Evolutionary conservation across 805 yeast species (phyloP).

Genomic region (Kodamaea sagamina): DNA sequence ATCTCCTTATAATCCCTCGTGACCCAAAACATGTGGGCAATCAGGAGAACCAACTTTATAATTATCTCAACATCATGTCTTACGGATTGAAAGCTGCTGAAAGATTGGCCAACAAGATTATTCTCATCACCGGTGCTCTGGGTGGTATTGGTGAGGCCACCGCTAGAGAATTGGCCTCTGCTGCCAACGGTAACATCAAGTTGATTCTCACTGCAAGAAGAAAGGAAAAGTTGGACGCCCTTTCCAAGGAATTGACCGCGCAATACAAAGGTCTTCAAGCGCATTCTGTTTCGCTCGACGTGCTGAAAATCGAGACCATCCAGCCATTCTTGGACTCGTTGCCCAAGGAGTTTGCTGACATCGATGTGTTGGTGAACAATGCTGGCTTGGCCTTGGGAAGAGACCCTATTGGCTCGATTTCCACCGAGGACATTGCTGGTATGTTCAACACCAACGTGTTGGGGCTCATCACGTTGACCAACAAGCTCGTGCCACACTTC

Average conservation of each 20-base stretch:
- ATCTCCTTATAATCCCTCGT: neutral
- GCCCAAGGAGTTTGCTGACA: constrained; percentile 61
- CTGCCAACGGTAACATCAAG: constrained; percentile 69
- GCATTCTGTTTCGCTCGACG: constrained; percentile 58
- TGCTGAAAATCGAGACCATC: constrained; percentile 41
- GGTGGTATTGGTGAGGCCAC: constrained; percentile 95
- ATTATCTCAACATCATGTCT: constrained; percentile 45
- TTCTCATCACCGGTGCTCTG: constrained; percentile 94
- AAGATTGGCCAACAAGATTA: constrained; percentile 75
- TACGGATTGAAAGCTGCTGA: constrained; percentile 74
- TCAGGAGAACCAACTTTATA: neutral
- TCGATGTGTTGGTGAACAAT: constrained; percentile 69
- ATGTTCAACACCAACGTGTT: constrained; percentile 88
- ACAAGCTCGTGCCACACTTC: constrained; percentile 71
- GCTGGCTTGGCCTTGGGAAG: constrained; percentile 80
- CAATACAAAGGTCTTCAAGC: constrained; percentile 54
- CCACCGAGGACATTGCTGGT: constrained; percentile 60
- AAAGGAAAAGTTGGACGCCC: constrained; percentile 54
- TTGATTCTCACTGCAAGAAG: constrained; percentile 81
- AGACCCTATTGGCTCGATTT: constrained; percentile 72
- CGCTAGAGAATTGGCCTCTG: constrained; percentile 80
- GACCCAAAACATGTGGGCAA: constrained; percentile 1
- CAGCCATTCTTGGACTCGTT: constrained; percentile 52
- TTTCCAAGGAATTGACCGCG: constrained; percentile 47
- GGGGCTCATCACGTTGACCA: constrained; percentile 83